Conservation (phyloP, 208 protist genomes). For the Trypanosoma mega region DNA sequence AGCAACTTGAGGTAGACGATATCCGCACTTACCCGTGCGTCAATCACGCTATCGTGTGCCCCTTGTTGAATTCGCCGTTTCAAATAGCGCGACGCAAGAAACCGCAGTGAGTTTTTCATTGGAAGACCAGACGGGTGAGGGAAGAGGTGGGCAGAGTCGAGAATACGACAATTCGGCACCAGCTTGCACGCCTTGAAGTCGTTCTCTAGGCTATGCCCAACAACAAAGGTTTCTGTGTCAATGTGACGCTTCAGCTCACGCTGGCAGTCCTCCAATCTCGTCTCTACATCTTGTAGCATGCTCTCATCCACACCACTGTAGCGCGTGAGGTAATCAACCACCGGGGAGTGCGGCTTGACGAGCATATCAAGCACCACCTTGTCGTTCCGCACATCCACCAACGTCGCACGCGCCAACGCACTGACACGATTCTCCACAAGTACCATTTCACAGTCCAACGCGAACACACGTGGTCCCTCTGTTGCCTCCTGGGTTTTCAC, state of each 20-base stretch:
- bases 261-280: constrained; percentile 77
- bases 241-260: constrained; percentile 50
- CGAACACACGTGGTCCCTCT: constrained; percentile 39
- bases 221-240: constrained; percentile 76
- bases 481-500: no score
- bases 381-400: constrained; percentile 65
- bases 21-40: constrained; percentile 78
- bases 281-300: constrained; percentile 67
- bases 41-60: constrained; percentile 81
- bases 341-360: constrained; percentile 66
- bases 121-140: constrained; percentile 85
- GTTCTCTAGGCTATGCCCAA: constrained; percentile 94
- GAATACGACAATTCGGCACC: constrained; percentile 76
- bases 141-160: constrained; percentile 90
- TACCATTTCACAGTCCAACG: constrained; percentile 94
- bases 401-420: constrained; percentile 79
- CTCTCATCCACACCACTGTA: constrained; percentile 89
- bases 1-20: constrained; percentile 81
- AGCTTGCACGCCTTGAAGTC: constrained; percentile 90
- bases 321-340: constrained; percentile 90
- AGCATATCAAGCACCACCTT: constrained; percentile 81
- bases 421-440: constrained; percentile 42
- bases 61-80: constrained; percentile 82
- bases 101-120: constrained; percentile 82
- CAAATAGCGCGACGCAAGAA: constrained; percentile 80